Evolutionary conservation across 2,329 filamentous ascomycete genomes (phyloP).

Genomic region (Verticillium klebahnii): DNA sequence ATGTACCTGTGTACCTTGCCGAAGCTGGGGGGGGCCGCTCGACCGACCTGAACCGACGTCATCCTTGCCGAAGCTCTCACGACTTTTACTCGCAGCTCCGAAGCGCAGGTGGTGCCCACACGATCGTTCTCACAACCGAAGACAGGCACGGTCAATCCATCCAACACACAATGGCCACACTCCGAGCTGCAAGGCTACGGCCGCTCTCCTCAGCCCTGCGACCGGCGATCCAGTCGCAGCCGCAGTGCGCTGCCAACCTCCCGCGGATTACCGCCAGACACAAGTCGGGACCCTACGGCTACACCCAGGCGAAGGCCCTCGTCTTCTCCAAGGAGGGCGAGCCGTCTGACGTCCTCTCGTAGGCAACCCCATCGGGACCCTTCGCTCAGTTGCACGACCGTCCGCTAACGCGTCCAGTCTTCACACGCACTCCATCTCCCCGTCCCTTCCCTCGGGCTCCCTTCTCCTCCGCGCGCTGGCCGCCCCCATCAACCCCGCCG

Average conservation of each 20-base stretch:
- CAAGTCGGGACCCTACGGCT: slow-evolving; percentile 67
- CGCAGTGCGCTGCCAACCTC: slow-evolving; percentile 1
- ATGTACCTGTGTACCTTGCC: too few relatives aligned
- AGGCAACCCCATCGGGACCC: slow-evolving; percentile 14
- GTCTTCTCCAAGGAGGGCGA: slow-evolving; percentile 72
- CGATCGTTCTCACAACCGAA: background rate
- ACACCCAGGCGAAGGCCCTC: slow-evolving; percentile 80
- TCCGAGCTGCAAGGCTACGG: slow-evolving; percentile 5
- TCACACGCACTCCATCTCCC: slow-evolving; percentile 73
- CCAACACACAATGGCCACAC: background rate
- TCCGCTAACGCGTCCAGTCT: slow-evolving; percentile 36
- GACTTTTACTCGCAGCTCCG: background rate
- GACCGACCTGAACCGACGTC: background rate
- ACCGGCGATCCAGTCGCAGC: background rate
- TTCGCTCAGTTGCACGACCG: too few relatives aligned
- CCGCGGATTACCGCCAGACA: slow-evolving; percentile 29
- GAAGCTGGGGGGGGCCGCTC: background rate
- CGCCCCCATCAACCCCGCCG: slow-evolving; percentile 90
- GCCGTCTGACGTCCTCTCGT: slow-evolving; percentile 65
- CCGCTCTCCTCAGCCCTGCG: slow-evolving; percentile 9
- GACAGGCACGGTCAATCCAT: background rate
- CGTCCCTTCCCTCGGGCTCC: slow-evolving; percentile 57
- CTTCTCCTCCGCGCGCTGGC: slow-evolving; percentile 85
- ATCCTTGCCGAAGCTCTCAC: background rate
- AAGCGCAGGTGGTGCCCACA: background rate